Evolutionary conservation across 352 stramenopile genomes (phyloP), one percentile per base, ranked within the genome.

Genomic region (Globisporangium acanthophoron): DNA sequence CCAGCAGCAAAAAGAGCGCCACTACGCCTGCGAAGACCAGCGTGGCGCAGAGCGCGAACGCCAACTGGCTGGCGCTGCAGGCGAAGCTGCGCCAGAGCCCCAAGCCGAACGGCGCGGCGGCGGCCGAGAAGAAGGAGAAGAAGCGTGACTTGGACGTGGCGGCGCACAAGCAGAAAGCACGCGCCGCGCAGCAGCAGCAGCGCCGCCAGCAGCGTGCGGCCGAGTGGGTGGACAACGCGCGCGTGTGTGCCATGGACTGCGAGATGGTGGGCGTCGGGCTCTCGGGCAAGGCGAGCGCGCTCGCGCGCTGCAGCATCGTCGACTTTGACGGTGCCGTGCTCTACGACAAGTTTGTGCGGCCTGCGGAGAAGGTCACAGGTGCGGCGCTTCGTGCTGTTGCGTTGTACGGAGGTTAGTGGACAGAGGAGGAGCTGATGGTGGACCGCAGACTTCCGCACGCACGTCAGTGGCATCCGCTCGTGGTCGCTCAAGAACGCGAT

Each of bases 281-380:
- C 16, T 85, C 76, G 3, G 85, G 85, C 29, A 88, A 86, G 58
- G 84, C 77, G 27, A 93, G 84, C 46, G 85, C 90, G 39, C 61
- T 95, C 21, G 85, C 85, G 24, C 79, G 85, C n/a, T 95, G 85
- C 70, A 93, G 83, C 76, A 89, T 95, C 49, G 82, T 95, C 37
- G 80, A 92, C 66, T 95, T 86, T 56, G 69, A 95, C 13, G 85
- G 85, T 54, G 73, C 78, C 20, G 81, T 95, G 56, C 56, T 95
- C 41, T 95, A 93, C 63, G 85, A 95, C 66, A 87, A 92, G 59
- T 69, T 85, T 46, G 81, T 95, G 44, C 80, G 81, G 7, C 85
- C 85, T 3, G 77, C 90, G 43, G 85, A 95, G 58, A 90, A 90
- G 55, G 74, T 95, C 50, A 95, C 85, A 56, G 73, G 73, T 81